A percentile compares a stretch with the other conserved stretches of the same genome.
Conservation (phyloP, 306 rosid genomes). For the Lathyrus tuberosus region DNA sequence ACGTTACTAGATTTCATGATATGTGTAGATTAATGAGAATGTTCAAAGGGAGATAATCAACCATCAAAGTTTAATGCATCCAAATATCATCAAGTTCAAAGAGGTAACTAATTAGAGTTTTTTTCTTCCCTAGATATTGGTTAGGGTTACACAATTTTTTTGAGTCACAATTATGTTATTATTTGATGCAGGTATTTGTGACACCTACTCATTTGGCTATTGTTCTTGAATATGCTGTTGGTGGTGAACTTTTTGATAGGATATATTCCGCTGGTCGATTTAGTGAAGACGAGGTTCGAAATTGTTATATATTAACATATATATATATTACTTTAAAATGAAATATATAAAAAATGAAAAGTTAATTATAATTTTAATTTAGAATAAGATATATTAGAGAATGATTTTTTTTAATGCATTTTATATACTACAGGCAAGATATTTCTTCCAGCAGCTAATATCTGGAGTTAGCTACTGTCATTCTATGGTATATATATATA, state of each 20-base stretch:
- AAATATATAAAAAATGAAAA: too few relatives aligned
- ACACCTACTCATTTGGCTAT: slow-evolving; percentile 89
- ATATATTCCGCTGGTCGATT: slow-evolving; percentile 79
- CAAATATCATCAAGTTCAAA: slow-evolving; percentile 82
- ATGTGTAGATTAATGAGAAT: slow-evolving; percentile 78
- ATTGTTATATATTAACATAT: too few relatives aligned
- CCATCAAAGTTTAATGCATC: slow-evolving; percentile 83
- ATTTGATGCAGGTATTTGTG: slow-evolving; percentile 63
- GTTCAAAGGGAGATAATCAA: slow-evolving; percentile 89
- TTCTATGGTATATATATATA: slow-evolving; percentile 58
- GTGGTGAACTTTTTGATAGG: slow-evolving; percentile 88
- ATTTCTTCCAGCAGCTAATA: slow-evolving; percentile 95
- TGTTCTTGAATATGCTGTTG: slow-evolving; percentile 96
- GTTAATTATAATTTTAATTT: too few relatives aligned
- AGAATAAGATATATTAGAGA: background rate
- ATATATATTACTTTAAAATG: too few relatives aligned
- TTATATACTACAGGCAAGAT: slow-evolving; percentile 74
- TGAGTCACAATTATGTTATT: background rate
- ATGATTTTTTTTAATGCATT: background rate
- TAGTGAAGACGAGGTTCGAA: slow-evolving; percentile 85
- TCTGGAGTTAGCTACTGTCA: slow-evolving; percentile 97
- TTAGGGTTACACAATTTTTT: background rate
- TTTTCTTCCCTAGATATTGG: too few relatives aligned
- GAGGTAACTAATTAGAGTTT: slow-evolving; percentile 51
- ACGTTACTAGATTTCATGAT: slow-evolving; percentile 24